phyloP scores from a whole-genome alignment of 768 basidiomycete genomes.

The Termitomyces heimii region DNA sequence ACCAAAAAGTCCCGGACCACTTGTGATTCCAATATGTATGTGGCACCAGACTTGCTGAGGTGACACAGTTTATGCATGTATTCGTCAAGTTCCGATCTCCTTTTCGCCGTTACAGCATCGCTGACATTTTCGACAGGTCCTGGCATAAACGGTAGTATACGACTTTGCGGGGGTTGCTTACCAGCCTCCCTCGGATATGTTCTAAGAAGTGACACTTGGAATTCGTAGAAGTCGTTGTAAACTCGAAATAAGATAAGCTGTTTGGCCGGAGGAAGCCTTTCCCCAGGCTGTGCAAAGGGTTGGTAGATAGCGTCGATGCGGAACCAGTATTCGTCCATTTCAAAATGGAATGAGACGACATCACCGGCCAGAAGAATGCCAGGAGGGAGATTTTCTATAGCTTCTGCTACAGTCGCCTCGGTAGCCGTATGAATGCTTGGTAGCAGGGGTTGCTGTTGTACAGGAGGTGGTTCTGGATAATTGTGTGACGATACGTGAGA shows the following conservation, averaged over 20 bases:
- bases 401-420: slow-evolving; percentile 29
- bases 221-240: slow-evolving; percentile 98
- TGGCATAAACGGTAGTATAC: slow-evolving; percentile 96
- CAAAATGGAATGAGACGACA: slow-evolving; percentile 96
- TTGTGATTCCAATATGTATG: slow-evolving; percentile 75
- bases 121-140: slow-evolving; percentile 85
- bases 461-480: slow-evolving; percentile 15
- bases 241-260: slow-evolving; percentile 88
- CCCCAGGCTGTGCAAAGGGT: slow-evolving; percentile 63
- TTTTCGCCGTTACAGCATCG: slow-evolving; percentile 72
- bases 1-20: slow-evolving; percentile 82
- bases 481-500: slow-evolving; percentile 26
- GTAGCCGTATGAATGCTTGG: slow-evolving; percentile 15
- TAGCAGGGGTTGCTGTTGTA: slow-evolving; percentile 22
- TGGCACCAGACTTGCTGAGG: slow-evolving; percentile 58
- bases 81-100: slow-evolving; percentile 81
- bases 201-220: slow-evolving; percentile 85
- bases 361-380: slow-evolving; percentile 84
- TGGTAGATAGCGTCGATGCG: slow-evolving; percentile 86
- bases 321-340: slow-evolving; percentile 98
- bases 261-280: slow-evolving; percentile 58
- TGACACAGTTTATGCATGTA: slow-evolving; percentile 80
- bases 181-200: slow-evolving; percentile 91
- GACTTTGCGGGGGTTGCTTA: slow-evolving; percentile 51
- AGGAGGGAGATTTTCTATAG: slow-evolving; percentile 55